Conservation (phyloP, 305 asterid species). For the Fraxinus albicans region DNA sequence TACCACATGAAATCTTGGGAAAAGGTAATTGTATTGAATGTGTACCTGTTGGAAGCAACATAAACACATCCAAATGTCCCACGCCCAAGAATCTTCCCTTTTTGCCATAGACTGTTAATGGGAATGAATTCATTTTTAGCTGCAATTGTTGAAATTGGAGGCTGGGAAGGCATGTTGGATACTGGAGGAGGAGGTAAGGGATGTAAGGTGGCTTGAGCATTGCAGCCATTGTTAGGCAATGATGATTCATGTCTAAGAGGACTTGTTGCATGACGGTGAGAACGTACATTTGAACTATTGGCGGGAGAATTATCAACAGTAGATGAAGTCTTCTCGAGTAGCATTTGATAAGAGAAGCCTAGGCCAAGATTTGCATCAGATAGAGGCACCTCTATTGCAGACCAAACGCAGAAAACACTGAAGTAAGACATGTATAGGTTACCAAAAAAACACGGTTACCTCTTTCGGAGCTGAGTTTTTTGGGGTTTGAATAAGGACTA, state of each 20-base stretch:
- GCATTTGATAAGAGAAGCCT: constrained; percentile 25
- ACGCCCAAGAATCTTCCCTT: constrained; percentile 78
- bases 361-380: constrained; percentile 30
- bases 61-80: constrained; percentile 78
- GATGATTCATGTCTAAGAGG: constrained; percentile 23
- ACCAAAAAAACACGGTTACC: constrained; percentile 18
- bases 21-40: background rate
- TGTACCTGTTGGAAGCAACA: constrained; percentile 68
- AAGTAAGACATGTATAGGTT: constrained; percentile 35
- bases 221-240: constrained; percentile 23
- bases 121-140: constrained; percentile 36
- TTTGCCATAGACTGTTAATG: constrained; percentile 57
- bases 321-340: constrained; percentile 32
- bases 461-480: constrained; percentile 32
- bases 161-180: constrained; percentile 23
- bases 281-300: constrained; percentile 42
- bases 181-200: constrained; percentile 75
- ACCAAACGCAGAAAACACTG: constrained; percentile 59
- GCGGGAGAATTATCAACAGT: constrained; percentile 53
- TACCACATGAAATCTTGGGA: background rate
- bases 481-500: constrained; percentile 64
- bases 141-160: constrained; percentile 30
- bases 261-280: constrained; percentile 22
- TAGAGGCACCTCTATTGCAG: constrained; percentile 64
- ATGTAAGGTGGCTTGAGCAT: constrained; percentile 52